Evolutionary conservation across 192 early-diverging fungal genomes (phyloP).

Genomic region (Geranomyces variabilis): DNA sequence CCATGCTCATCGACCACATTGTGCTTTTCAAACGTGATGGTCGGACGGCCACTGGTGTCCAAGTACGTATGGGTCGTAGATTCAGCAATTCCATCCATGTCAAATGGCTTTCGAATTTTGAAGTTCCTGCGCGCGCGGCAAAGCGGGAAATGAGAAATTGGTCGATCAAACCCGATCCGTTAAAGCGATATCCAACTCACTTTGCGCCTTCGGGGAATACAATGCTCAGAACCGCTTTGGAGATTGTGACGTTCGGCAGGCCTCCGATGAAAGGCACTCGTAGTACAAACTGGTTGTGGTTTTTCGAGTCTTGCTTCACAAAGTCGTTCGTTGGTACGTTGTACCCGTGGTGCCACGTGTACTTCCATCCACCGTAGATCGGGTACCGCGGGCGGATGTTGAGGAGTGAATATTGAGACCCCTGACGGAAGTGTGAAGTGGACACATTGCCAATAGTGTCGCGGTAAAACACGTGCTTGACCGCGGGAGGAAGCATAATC

Average conservation of each 20-base stretch:
- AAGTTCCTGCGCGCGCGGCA: constrained; percentile 2
- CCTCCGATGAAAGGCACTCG: constrained; percentile 71
- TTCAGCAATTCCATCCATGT: constrained; percentile 58
- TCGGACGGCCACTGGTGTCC: constrained; percentile 88
- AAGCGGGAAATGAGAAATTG: background rate
- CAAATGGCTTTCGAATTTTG: constrained; percentile 53
- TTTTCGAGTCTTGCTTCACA: constrained; percentile 55
- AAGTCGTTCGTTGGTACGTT: constrained; percentile 70
- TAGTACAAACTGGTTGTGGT: constrained; percentile 58
- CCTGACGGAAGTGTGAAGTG: constrained; percentile 72
- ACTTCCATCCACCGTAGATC: constrained; percentile 95
- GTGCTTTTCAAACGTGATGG: constrained; percentile 66
- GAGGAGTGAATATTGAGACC: constrained; percentile 58
- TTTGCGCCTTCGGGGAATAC: constrained; percentile 90
- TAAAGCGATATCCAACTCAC: constrained; percentile 49
- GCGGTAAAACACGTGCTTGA: constrained; percentile 77
- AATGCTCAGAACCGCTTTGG: constrained; percentile 68
- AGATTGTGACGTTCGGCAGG: constrained; percentile 66
- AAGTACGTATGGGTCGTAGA: constrained; percentile 76
- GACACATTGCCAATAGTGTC: constrained; percentile 98
- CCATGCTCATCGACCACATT: constrained; percentile 77
- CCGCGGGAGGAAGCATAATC: constrained; percentile 70
- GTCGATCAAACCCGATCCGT: background rate
- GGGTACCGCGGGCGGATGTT: constrained; percentile 90
- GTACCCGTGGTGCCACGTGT: constrained; percentile 94